Evolutionary conservation across 2,329 filamentous ascomycete genomes (phyloP).

Genomic region (Botrytis fabae): DNA sequence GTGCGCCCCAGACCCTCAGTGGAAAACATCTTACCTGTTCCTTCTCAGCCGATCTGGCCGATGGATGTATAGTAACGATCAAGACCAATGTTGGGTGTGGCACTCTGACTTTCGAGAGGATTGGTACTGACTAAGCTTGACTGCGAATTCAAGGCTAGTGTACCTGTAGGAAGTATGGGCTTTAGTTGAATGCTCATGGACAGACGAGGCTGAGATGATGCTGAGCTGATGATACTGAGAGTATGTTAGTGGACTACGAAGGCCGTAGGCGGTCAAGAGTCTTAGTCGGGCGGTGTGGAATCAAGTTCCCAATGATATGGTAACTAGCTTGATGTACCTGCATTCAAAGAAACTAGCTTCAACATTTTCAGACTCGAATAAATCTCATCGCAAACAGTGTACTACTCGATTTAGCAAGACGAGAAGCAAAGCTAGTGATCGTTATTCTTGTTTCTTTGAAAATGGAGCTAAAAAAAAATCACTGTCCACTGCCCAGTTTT

Average conservation of each 20-base stretch:
- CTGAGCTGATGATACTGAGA: background rate
- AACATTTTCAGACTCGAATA: background rate
- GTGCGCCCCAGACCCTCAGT: background rate
- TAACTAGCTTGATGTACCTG: background rate
- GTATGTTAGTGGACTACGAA: background rate
- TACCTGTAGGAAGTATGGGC: too few relatives aligned
- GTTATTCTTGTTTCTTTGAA: background rate
- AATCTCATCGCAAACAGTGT: background rate
- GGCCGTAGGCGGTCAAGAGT: slow-evolving; percentile 4
- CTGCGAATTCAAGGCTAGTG: background rate
- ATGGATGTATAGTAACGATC: background rate
- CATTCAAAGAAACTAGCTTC: background rate
- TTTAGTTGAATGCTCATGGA: background rate
- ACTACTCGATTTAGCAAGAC: background rate
- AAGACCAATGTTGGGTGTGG: background rate
- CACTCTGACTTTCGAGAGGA: background rate
- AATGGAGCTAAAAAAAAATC: background rate
- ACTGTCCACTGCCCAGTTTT: background rate
- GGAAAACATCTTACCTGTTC: background rate
- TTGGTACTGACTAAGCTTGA: background rate
- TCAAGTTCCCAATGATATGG: background rate
- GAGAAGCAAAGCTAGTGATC: background rate
- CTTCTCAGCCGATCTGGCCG: background rate
- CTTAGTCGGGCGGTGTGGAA: background rate
- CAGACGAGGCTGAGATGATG: background rate